Percentiles rank a stretch among this genome's conserved stretches.
Conservation (phyloP, 768 basidiomycete species). For the Pisolithus microcarpus region DNA sequence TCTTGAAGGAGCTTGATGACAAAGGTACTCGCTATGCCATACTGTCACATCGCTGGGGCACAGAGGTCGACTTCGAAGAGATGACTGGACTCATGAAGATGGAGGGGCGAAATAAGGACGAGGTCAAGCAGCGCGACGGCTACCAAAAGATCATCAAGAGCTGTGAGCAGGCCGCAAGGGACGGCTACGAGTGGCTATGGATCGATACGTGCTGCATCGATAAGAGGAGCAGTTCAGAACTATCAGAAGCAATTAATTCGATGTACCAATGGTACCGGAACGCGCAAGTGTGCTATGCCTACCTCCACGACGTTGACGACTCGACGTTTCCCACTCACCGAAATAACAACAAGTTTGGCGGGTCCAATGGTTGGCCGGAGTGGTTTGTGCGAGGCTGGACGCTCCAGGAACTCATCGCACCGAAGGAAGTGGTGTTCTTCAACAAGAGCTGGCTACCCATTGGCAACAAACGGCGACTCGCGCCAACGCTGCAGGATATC, state of each 20-base stretch:
- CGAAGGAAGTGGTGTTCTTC: constrained; percentile 11
- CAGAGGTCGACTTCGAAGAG: neutral
- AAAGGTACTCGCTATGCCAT: constrained; percentile 1
- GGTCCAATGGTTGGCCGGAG: neutral
- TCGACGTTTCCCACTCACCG: neutral
- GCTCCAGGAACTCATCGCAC: constrained; percentile 11
- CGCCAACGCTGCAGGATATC: neutral
- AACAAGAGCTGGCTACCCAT: constrained; percentile 5
- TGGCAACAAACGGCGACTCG: constrained; percentile 1
- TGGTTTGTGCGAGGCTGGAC: constrained; percentile 17
- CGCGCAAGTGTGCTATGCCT: constrained; percentile 11
- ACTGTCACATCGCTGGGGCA: constrained; percentile 4
- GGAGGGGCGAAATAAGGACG: too few relatives aligned
- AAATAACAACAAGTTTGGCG: neutral
- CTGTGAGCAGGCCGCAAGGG: constrained; percentile 1
- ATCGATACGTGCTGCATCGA: constrained; percentile 16
- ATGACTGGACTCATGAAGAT: neutral
- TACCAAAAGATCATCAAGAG: constrained; percentile 1
- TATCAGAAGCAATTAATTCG: constrained; percentile 11
- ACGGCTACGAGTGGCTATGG: constrained; percentile 8
- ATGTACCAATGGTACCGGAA: constrained; percentile 16
- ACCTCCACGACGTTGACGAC: constrained; percentile 7
- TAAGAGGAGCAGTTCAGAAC: constrained; percentile 16
- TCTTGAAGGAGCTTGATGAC: too few relatives aligned
- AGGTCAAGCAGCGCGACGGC: neutral